These are phyloP conservation scores for Rhodofomes roseus DNA, from an alignment of 1,284 basidiomycete species.

Conservation along the genomic window DNA sequence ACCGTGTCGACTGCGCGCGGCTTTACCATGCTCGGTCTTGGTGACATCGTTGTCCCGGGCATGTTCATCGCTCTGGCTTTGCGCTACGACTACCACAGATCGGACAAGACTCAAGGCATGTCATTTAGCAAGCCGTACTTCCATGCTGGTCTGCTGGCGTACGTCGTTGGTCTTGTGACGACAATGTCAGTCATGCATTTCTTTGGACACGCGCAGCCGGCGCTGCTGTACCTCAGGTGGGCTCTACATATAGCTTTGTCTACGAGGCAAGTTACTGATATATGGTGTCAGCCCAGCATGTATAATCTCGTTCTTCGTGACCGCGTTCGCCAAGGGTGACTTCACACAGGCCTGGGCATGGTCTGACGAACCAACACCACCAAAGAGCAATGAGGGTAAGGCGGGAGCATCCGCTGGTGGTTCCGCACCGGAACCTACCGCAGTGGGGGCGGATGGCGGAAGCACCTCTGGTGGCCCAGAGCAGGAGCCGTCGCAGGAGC, in stretches of 20 bases:
- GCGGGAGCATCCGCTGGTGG: not conserved
- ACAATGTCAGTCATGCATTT: conserved; percentile 91
- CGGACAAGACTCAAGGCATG: conserved; percentile 24
- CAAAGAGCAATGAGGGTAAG: conserved; percentile 9
- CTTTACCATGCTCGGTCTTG: conserved; percentile 90
- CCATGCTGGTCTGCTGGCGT: conserved; percentile 65
- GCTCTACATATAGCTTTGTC: conserved; percentile 16
- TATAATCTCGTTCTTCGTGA: conserved; percentile 56
- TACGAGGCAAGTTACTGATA: not conserved
- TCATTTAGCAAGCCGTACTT: conserved; percentile 80
- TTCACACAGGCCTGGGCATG: conserved; percentile 60
- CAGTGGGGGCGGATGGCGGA: not conserved
- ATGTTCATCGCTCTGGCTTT: conserved; percentile 86
- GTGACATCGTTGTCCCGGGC: conserved; percentile 91
- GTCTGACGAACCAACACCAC: conserved; percentile 39
- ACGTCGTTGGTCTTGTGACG: conserved; percentile 71
- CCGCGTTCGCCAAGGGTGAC: conserved; percentile 54
- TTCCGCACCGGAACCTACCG: too few relatives aligned
- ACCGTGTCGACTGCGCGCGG: conserved; percentile 55
- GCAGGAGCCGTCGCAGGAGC: too few relatives aligned
- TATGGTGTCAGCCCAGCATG: conserved; percentile 54
- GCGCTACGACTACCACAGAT: conserved; percentile 75
- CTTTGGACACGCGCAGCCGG: conserved; percentile 83
- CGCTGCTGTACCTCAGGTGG: conserved; percentile 87
- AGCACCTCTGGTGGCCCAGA: too few relatives aligned